Evolutionary conservation across 2,329 filamentous ascomycete species (phyloP).

Genomic region (Neofusicoccum laricinum): DNA sequence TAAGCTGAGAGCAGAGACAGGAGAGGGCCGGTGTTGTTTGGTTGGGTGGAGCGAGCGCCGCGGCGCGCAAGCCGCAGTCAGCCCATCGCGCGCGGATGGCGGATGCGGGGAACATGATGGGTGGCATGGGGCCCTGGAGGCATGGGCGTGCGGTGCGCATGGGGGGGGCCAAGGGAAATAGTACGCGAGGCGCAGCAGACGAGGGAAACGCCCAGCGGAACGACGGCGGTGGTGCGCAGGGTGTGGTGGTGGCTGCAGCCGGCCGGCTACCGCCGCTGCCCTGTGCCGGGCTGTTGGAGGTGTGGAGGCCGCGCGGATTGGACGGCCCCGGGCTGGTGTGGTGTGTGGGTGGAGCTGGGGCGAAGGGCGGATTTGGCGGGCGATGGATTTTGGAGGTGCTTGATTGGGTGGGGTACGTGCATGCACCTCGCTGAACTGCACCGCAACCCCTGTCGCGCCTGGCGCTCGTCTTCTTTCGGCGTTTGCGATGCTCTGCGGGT

Average conservation of each 20-base stretch:
- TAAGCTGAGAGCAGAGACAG: too few relatives aligned
- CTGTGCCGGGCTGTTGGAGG: neutral
- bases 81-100: neutral
- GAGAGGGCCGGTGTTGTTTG: neutral
- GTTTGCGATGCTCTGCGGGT: neutral
- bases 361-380: neutral
- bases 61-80: constrained; percentile 7
- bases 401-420: neutral
- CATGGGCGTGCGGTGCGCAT: too few relatives aligned
- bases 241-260: neutral
- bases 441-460: neutral
- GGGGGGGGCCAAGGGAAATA: neutral
- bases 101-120: constrained; percentile 6
- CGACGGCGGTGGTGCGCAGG: neutral
- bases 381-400: neutral
- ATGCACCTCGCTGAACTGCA: neutral
- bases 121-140: too few relatives aligned
- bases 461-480: neutral
- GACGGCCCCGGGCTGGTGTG: neutral
- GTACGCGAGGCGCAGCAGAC: neutral
- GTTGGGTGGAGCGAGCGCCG: neutral
- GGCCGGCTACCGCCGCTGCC: neutral
- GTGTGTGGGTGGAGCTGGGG: neutral
- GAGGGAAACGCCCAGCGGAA: neutral
- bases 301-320: neutral